Evolutionary conservation across 108 stramenopile species (phyloP).

Genomic region (Cyclotella atomus): DNA sequence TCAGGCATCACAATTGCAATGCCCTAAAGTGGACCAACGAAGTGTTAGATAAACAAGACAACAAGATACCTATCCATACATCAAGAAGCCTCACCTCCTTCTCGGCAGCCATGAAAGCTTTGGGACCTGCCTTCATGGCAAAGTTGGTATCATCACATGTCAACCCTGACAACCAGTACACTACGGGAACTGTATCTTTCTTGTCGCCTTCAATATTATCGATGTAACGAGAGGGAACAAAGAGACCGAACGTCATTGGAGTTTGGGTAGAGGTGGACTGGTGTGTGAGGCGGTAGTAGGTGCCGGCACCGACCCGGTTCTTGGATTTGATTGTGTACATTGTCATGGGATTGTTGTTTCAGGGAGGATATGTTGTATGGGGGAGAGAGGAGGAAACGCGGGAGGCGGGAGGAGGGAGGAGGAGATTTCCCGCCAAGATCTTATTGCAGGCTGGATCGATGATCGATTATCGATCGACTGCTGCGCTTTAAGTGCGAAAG

Average conservation of each 20-base stretch:
- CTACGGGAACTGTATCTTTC: constrained; percentile 55
- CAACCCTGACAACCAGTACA: constrained; percentile 91
- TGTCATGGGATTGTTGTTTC: neutral
- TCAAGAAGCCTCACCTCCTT: constrained; percentile 45
- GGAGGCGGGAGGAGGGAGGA: no score
- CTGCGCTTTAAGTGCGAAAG: no score
- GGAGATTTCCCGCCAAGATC: no score
- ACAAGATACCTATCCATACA: no score
- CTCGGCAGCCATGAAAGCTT: constrained; percentile 76
- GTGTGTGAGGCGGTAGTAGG: constrained; percentile 78
- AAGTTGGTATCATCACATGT: constrained; percentile 98
- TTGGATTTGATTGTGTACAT: constrained; percentile 60
- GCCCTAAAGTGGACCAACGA: no score
- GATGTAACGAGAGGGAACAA: constrained; percentile 54
- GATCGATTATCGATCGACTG: no score
- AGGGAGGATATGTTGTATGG: neutral
- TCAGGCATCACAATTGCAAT: constrained; percentile 96
- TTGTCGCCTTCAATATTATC: constrained; percentile 12
- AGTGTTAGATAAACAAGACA: no score
- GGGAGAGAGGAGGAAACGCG: neutral
- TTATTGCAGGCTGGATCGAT: no score
- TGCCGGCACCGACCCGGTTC: constrained; percentile 62
- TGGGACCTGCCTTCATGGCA: constrained; percentile 83
- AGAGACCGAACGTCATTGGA: constrained; percentile 78
- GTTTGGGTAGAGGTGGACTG: constrained; percentile 65